Evolutionary conservation across 31 red algal species (phyloP), one percentile per base, ranked within the genome.

Genomic region (Asparagopsis taxiformis): DNA sequence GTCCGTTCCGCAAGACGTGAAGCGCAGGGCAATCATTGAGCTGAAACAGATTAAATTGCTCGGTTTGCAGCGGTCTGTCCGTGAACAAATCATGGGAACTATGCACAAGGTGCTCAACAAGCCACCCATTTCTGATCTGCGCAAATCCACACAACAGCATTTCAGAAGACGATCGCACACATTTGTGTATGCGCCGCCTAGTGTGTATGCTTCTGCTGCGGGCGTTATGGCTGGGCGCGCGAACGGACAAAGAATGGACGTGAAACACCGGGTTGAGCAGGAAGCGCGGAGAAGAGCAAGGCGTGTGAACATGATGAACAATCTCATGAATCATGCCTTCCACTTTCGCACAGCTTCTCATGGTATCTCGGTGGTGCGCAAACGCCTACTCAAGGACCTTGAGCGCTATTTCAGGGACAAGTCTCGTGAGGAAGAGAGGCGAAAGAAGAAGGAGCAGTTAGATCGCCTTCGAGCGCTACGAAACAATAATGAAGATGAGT

Each of bases 401-500:
- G 85, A 78, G 23, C 51, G 59, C 30, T 79, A 89, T 43, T 89
- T 89, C 75, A 50, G 72, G 33, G 85, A 89, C 25, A 65, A 68
- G 65, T 74, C 72, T 19, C 64, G 85, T 38, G 94, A 92, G 75
- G 89, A 93, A 51, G 89, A 97, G 46, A 70, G 94, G 33, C 69
- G 89, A 37, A 65, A 75, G 62, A 82, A 85, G 37, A 81, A 85
- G 32, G 89, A 89, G 65, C 77, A 93, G 60, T 59, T 84, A 68
- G 94, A 97, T 17, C 71, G 94, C 3, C 58, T 97, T 23, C 79
- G 82, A 20, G 88, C 88, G 7, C 61, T 97, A 28, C 72, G 82
- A 33, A 76, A 69, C 51, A 97, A 97, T 52, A 87, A 97, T 74
- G 90, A 97, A 51, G 94, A 97, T 63, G 94, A 85, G 33, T 92